Evolutionary conservation across 345 rosid species (phyloP).

Genomic region (Salix brachista): DNA sequence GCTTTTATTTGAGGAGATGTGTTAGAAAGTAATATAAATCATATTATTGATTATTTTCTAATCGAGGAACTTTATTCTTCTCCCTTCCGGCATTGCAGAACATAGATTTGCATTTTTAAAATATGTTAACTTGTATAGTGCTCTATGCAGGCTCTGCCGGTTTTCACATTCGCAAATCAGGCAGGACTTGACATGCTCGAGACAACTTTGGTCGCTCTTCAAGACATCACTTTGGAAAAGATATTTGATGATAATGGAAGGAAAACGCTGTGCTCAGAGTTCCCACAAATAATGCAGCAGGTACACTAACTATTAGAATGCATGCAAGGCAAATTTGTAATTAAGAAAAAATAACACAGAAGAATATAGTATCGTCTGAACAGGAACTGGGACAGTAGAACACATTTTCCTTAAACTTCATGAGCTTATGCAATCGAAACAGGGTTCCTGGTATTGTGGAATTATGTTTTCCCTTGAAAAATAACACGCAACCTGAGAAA

Average conservation of each 20-base stretch:
- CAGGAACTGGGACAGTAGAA: background rate
- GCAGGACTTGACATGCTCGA: conserved; percentile 33
- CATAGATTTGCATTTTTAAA: background rate
- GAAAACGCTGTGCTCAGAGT: conserved; percentile 28
- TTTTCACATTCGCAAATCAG: conserved; percentile 28
- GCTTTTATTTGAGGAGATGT: too few species aligned
- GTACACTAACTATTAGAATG: background rate
- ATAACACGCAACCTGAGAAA: background rate
- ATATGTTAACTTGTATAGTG: background rate
- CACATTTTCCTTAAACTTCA: background rate
- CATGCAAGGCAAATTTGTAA: background rate
- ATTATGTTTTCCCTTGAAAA: background rate
- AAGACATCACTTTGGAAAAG: conserved; percentile 28
- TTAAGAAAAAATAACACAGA: background rate
- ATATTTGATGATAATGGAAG: conserved; percentile 29
- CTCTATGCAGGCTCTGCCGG: conserved; percentile 22
- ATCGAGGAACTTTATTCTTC: background rate
- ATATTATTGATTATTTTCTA: too few species aligned
- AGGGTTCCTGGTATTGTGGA: background rate
- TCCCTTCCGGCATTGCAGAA: background rate
- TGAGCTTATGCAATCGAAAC: background rate
- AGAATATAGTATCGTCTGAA: background rate
- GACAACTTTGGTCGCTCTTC: conserved; percentile 31
- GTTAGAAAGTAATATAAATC: too few species aligned
- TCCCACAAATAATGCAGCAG: conserved; percentile 35